phyloP scores from a whole-genome alignment of 2,329 filamentous ascomycete species.

The Trichocomaceae sp. region DNA sequence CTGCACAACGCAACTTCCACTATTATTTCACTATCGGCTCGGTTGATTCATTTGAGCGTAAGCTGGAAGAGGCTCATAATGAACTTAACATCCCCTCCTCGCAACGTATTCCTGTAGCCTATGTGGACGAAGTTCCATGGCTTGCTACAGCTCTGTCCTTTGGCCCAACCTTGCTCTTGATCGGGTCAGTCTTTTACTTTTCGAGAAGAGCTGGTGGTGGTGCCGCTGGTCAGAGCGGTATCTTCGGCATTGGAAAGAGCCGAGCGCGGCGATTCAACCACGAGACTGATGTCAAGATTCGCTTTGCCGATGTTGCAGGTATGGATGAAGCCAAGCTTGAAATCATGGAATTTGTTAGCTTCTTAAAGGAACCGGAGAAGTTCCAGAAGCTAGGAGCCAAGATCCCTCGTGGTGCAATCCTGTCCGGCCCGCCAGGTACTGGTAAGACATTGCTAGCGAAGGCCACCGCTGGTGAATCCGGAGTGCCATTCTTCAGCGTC shows the following conservation, averaged over 20 bases:
- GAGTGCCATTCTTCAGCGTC: slow-evolving; percentile 96
- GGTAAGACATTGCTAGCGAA: slow-evolving; percentile 97
- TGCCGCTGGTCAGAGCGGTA: slow-evolving; percentile 61
- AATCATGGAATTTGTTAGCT: slow-evolving; percentile 99
- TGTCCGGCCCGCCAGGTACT: slow-evolving; percentile 95
- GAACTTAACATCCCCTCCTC: slow-evolving; percentile 76
- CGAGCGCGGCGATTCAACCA: slow-evolving; percentile 97
- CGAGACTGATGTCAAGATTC: slow-evolving; percentile 91
- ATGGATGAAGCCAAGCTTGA: slow-evolving; percentile 98
- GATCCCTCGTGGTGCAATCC: slow-evolving; percentile 92
- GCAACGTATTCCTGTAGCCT: slow-evolving; percentile 92
- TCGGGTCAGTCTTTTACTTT: slow-evolving; percentile 74
- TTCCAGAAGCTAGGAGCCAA: slow-evolving; percentile 95
- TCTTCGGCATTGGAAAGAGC: slow-evolving; percentile 95
- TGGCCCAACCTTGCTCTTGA: slow-evolving; percentile 77
- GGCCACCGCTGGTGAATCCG: slow-evolving; percentile 92
- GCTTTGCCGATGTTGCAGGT: slow-evolving; percentile 92
- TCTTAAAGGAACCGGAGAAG: slow-evolving; percentile 85
- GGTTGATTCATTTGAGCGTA: slow-evolving; percentile 83
- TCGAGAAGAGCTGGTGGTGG: slow-evolving; percentile 66
- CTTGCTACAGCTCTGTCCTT: slow-evolving; percentile 70
- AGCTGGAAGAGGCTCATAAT: slow-evolving; percentile 78
- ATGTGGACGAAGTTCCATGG: slow-evolving; percentile 68
- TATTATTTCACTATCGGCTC: slow-evolving; percentile 97
- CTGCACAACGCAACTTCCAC: slow-evolving; percentile 61